phyloP scores from a whole-genome alignment of 2,329 filamentous ascomycete species.

The Trichoderma koningii region DNA sequence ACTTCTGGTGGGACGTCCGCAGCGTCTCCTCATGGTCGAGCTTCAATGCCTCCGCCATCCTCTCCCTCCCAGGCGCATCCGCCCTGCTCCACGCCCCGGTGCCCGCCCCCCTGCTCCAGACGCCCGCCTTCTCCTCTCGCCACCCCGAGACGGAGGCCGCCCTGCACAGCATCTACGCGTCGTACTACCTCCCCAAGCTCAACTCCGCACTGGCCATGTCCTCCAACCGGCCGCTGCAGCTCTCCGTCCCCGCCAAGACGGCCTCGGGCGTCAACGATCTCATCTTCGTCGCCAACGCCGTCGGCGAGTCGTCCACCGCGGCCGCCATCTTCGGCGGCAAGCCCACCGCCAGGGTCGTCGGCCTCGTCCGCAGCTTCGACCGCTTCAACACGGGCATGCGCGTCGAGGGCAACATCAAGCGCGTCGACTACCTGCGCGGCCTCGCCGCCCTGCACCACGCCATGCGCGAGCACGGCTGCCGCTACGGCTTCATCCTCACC shows the following conservation, averaged over 20 bases:
- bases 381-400: conserved; percentile 96
- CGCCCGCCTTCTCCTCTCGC: conserved; percentile 58
- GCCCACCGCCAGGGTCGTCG: conserved; percentile 64
- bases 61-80: conserved; percentile 70
- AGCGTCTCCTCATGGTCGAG: conserved; percentile 81
- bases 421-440: conserved; percentile 85
- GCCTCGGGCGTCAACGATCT: conserved; percentile 50
- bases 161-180: conserved; percentile 73
- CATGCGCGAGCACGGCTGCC: conserved; percentile 91
- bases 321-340: conserved; percentile 53
- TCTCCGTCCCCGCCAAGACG: conserved; percentile 46
- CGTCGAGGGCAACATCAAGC: conserved; percentile 77
- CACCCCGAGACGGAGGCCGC: conserved; percentile 77
- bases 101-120: conserved; percentile 61
- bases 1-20: conserved; percentile 96
- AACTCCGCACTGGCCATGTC: conserved; percentile 81
- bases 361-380: conserved; percentile 88
- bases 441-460: conserved; percentile 83
- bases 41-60: conserved; percentile 74
- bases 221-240: conserved; percentile 63
- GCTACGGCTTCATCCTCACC: conserved; percentile 94
- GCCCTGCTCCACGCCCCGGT: conserved; percentile 72
- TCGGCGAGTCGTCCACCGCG: conserved; percentile 58
- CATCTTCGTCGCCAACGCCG: conserved; percentile 66
- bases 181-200: conserved; percentile 81